Conservation (phyloP, 805 yeast genomes). For the Schizosaccharomyces octosporus region DNA sequence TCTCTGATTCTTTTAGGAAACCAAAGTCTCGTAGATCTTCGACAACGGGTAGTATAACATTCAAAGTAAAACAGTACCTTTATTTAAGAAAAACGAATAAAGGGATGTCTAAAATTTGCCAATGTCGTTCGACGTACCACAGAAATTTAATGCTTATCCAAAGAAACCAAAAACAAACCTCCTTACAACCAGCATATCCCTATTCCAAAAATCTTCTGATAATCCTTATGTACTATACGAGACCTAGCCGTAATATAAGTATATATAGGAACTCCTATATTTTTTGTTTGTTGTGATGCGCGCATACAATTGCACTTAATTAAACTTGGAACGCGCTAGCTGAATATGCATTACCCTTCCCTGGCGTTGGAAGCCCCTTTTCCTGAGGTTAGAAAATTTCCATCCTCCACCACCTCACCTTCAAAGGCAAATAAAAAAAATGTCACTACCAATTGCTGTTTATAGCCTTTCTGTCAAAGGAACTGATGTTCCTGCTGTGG, state of each 20-base stretch:
- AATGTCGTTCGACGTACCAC: too few relatives aligned
- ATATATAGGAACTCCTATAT: background rate
- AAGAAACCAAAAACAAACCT: too few relatives aligned
- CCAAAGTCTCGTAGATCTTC: too few relatives aligned
- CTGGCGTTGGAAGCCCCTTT: background rate
- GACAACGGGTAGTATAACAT: too few relatives aligned
- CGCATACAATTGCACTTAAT: background rate
- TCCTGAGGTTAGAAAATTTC: background rate
- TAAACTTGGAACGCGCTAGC: background rate
- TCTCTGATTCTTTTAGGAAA: too few relatives aligned
- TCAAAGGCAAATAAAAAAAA: background rate
- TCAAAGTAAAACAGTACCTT: too few relatives aligned
- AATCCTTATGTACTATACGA: too few relatives aligned
- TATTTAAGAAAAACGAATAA: too few relatives aligned
- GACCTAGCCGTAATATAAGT: background rate
- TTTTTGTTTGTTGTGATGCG: background rate
- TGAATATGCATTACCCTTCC: background rate
- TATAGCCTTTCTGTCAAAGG: background rate
- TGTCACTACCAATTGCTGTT: constrained; percentile 1
- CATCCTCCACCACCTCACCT: background rate
- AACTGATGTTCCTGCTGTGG: background rate
- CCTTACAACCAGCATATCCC: too few relatives aligned
- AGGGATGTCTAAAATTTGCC: too few relatives aligned
- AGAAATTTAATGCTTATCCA: too few relatives aligned
- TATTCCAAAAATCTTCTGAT: too few relatives aligned